Evolutionary conservation across 2,329 filamentous ascomycete genomes (phyloP), one percentile per base, ranked within the genome.

Genomic region (Hymenoscyphus scutula): DNA sequence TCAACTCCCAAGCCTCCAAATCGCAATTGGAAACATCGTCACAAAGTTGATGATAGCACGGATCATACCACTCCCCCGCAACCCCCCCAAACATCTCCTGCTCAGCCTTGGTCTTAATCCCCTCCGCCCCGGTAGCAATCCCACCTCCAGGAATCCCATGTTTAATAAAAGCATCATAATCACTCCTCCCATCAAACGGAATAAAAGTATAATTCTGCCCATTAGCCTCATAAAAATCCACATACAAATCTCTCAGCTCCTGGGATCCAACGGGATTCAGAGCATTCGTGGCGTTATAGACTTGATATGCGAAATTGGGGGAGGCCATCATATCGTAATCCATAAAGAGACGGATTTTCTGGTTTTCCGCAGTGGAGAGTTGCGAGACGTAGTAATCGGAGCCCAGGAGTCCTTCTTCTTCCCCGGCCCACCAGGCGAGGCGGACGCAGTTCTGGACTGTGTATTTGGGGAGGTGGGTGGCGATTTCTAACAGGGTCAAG

Each of bases 101-200:
- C 72, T 92, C 87, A 32, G 85, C 81, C 56, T 81, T 76, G 0
- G 88, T 91, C 83, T 92, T 93, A 77, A 90, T 74, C 15, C 83
- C 88, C 75, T 93, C 90, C 1, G 90, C 90, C 41, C 90, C 90
- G 1, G 89, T 91, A 60, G 89, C 89, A 62, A 93, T 84, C 29
- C 90, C 90, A 19, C 90, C 89, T 1, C 84, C 84, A 0, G 90
- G 88, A 38, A 93, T 91, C 3, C 87, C 87, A 61, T 83, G 81
- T 27, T 84, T 80, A 69, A 92, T 87, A 78, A 93, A 93, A 1
- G 85, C 87, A 54, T 87, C 88, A 70, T 94, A 93, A 75, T 94
- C 91, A 65, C 86, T 90, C 64, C 90, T 86, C 13, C 90, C 90
- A 69, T 92, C 88, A 68, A 94, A 93, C 1, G 85, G 83, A 32